These are phyloP conservation scores for Musa acuminata DNA, from an alignment of 176 grass and related monocot species.

Conservation along the genomic window DNA sequence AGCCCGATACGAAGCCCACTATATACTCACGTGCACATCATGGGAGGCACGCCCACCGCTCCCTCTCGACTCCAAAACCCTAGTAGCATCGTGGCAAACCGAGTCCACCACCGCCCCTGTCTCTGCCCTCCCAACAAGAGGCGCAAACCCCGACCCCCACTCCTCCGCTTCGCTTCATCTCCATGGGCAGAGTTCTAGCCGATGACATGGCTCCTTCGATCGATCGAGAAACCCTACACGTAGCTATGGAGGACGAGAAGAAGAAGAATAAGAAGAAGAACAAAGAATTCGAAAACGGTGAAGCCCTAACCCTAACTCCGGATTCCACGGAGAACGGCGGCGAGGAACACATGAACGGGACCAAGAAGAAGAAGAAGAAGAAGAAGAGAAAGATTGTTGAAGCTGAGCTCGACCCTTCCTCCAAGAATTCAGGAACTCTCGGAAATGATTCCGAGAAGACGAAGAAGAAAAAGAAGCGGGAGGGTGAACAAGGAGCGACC, in stretches of 20 bases:
- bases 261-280: conserved; percentile 1
- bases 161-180: neutral
- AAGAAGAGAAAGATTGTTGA: conserved; percentile 44
- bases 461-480: conserved; percentile 9
- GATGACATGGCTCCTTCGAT: neutral
- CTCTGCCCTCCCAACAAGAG: too few species aligned
- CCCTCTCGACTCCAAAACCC: too few species aligned
- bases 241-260: conserved; percentile 8
- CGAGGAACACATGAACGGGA: neutral
- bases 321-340: neutral
- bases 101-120: too few species aligned
- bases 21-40: too few species aligned
- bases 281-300: neutral
- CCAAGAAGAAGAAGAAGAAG: conserved; percentile 35
- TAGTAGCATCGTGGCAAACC: too few species aligned
- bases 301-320: neutral
- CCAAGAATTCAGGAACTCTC: conserved; percentile 20
- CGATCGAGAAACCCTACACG: neutral
- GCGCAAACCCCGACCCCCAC: neutral
- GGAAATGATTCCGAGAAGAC: neutral
- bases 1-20: too few species aligned
- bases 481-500: neutral
- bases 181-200: conserved; percentile 5
- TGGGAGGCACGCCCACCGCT: too few species aligned
- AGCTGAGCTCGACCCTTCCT: conserved; percentile 3